phyloP scores from a whole-genome alignment of 495 filamentous ascomycete genomes.

The Daldinia bambusicola region DNA sequence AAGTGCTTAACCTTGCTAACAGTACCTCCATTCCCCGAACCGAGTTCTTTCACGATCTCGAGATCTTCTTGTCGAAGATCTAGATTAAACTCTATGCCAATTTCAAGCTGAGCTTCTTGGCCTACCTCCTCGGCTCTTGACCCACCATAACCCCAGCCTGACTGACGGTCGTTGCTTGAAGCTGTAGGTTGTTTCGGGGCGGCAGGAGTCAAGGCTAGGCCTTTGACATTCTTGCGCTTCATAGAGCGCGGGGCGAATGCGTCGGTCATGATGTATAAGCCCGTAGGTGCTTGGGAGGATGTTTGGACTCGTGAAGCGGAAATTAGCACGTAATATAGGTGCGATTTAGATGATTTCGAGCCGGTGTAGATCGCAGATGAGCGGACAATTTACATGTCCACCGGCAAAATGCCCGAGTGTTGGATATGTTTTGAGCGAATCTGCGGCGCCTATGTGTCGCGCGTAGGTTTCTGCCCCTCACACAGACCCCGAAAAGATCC shows the following conservation, averaged over 20 bases:
- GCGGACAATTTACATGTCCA: conserved; percentile 35
- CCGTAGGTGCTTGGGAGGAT: conserved; percentile 11
- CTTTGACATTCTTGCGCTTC: conserved; percentile 98
- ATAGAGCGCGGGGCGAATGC: conserved; percentile 87
- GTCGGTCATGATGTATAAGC: conserved; percentile 74
- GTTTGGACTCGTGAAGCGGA: conserved; percentile 5
- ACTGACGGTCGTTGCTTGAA: conserved; percentile 61
- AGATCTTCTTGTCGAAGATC: conserved; percentile 93
- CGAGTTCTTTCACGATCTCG: conserved; percentile 91
- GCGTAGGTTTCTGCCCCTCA: conserved; percentile 32
- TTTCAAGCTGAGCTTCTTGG: conserved; percentile 81
- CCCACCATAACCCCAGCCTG: conserved; percentile 65
- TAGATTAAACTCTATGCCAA: conserved; percentile 94
- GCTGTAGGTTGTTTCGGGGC: conserved; percentile 62
- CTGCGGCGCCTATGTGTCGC: conserved; percentile 26
- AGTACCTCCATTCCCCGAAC: conserved; percentile 95
- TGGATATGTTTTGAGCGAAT: background rate
- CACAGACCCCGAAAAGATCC: conserved; percentile 30
- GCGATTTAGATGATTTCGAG: conserved; percentile 16
- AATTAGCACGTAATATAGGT: conserved; percentile 20
- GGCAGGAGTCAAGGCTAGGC: conserved; percentile 81
- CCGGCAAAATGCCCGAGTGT: conserved; percentile 11
- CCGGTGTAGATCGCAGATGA: conserved; percentile 17
- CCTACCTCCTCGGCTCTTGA: conserved; percentile 64
- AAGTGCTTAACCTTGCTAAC: conserved; percentile 98